phyloP scores from a whole-genome alignment of 441 rosid species.

The Pelargonium australe region DNA sequence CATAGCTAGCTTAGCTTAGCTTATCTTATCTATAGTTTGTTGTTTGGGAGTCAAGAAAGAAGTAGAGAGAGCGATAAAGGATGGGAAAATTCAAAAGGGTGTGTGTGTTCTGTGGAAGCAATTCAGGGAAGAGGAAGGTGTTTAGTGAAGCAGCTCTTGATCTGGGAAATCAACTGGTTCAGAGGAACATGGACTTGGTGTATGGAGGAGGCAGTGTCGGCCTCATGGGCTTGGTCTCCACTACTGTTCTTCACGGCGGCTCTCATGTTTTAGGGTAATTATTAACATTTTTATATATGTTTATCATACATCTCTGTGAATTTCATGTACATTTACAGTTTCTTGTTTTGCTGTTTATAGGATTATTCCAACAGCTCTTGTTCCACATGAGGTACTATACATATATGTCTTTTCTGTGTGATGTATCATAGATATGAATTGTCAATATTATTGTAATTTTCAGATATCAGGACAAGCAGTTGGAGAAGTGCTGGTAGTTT shows the following conservation, averaged over 20 bases:
- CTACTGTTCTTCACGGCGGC: conserved; percentile 38
- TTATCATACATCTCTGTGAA: neutral
- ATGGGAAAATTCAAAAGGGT: conserved; percentile 44
- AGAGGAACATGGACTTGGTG: conserved; percentile 37
- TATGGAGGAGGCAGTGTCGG: conserved; percentile 56
- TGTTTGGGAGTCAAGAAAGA: neutral
- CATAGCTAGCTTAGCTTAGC: too few relatives aligned
- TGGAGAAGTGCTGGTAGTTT: conserved; percentile 60
- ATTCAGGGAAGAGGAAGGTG: conserved; percentile 31
- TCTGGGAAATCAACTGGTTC: conserved; percentile 36
- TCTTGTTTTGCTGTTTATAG: conserved; percentile 12
- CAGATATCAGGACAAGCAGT: conserved; percentile 59
- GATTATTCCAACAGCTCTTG: conserved; percentile 38
- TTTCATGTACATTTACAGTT: neutral
- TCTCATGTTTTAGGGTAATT: conserved; percentile 45
- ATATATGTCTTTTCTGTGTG: neutral
- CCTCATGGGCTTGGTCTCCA: conserved; percentile 48
- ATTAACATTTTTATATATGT: neutral
- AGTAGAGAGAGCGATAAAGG: too few relatives aligned
- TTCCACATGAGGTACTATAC: conserved; percentile 34
- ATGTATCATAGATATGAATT: neutral
- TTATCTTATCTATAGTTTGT: neutral
- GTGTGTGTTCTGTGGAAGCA: conserved; percentile 49
- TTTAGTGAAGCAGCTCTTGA: conserved; percentile 43
- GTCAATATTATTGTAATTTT: neutral